These are phyloP conservation scores for Diatrype stigma DNA, from an alignment of 2,329 filamentous ascomycete species.

Conservation along the genomic window DNA sequence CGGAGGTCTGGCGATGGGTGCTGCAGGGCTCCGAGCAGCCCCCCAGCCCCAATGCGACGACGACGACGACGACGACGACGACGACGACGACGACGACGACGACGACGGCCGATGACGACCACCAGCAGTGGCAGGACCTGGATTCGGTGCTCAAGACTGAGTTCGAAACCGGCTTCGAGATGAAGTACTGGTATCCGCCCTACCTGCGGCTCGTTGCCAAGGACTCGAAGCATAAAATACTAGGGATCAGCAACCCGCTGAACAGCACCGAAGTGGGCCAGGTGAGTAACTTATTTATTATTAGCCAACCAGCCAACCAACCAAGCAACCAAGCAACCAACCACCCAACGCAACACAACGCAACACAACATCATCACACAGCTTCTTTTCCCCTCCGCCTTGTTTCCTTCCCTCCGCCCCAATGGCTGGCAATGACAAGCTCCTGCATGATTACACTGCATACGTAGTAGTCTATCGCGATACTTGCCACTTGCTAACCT, in stretches of 20 bases:
- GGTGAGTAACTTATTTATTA: no score
- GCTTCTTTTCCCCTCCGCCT: no score
- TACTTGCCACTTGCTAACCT: no score
- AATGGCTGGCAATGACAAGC: neutral
- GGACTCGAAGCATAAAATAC: slow-evolving; percentile 10
- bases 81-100: no score
- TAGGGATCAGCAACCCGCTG: slow-evolving; percentile 10
- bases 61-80: no score
- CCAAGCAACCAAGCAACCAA: no score
- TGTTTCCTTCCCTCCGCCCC: neutral
- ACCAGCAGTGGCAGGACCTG: slow-evolving; percentile 11
- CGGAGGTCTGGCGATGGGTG: slow-evolving; percentile 30
- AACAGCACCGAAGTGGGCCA: slow-evolving; percentile 7
- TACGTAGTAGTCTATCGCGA: no score
- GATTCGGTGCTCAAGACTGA: slow-evolving; percentile 22
- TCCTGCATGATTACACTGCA: neutral
- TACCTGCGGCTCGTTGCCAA: slow-evolving; percentile 14
- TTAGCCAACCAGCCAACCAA: neutral
- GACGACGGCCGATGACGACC: no score
- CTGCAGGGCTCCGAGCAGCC: slow-evolving; percentile 33
- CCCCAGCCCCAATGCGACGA: slow-evolving; percentile 22
- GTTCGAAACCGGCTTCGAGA: slow-evolving; percentile 32
- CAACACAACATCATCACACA: neutral
- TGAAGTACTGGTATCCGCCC: slow-evolving; percentile 16
- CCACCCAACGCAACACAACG: no score